These are phyloP conservation scores for Penicillium soppii DNA, from an alignment of 495 filamentous ascomycete genomes.

Conservation along the genomic window DNA sequence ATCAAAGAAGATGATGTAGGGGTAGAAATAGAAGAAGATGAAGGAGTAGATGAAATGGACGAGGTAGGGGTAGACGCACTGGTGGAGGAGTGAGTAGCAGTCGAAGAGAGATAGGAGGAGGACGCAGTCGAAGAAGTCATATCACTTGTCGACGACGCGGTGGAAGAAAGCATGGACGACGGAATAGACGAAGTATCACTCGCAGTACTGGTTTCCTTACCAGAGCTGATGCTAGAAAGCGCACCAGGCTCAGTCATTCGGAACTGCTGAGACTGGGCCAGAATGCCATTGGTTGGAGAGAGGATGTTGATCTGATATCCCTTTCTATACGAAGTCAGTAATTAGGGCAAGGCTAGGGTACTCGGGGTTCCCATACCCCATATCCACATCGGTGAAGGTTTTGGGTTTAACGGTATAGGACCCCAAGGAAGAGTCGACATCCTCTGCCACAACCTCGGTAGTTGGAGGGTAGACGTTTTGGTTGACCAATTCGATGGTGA, in stretches of 20 bases:
- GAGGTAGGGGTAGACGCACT: constrained; percentile 26
- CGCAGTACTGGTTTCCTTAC: constrained; percentile 32
- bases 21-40: constrained; percentile 20
- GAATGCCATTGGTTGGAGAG: constrained; percentile 25
- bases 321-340: constrained; percentile 14
- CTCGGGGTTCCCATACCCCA: constrained; percentile 17
- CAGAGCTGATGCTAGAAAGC: constrained; percentile 24
- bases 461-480: constrained; percentile 34
- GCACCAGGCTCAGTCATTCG: constrained; percentile 23
- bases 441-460: constrained; percentile 36
- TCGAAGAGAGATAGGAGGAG: constrained; percentile 23
- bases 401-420: constrained; percentile 31
- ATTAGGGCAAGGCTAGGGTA: not conserved
- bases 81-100: constrained; percentile 25
- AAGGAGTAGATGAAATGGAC: constrained; percentile 18
- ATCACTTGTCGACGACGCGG: constrained; percentile 11
- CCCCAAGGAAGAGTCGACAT: constrained; percentile 26
- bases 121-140: constrained; percentile 20
- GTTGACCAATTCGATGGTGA: constrained; percentile 37
- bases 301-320: constrained; percentile 39
- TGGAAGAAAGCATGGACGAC: constrained; percentile 13
- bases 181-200: constrained; percentile 20
- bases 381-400: constrained; percentile 16
- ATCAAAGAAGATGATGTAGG: constrained; percentile 24
- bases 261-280: constrained; percentile 38